Percentiles rank a stretch among this genome's conserved stretches.
phyloP scores from a whole-genome alignment of 306 rosid species.

The Inga laurina region DNA sequence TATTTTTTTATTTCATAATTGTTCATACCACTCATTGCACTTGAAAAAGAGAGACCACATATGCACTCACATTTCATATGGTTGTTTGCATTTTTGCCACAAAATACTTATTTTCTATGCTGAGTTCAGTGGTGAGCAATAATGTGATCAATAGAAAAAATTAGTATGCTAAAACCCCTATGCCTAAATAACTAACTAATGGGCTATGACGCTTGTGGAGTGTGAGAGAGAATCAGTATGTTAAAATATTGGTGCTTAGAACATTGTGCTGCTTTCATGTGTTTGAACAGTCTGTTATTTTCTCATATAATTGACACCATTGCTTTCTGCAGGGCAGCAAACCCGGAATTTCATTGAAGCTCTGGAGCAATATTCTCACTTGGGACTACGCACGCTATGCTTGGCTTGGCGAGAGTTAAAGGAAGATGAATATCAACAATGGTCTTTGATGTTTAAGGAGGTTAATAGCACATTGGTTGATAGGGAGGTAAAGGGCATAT shows the following conservation, averaged over 20 bases:
- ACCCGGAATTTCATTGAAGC: conserved; percentile 85
- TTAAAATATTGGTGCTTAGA: background rate
- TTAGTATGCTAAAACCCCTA: background rate
- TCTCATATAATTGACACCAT: background rate
- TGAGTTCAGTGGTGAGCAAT: background rate
- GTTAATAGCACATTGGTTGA: conserved; percentile 95
- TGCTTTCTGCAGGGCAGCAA: conserved; percentile 76
- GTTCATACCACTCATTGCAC: background rate
- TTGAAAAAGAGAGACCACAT: background rate
- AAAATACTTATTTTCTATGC: background rate
- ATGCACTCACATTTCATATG: background rate
- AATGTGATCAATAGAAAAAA: background rate
- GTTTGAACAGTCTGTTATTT: background rate
- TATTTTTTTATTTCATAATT: background rate
- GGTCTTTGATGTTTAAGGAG: conserved; percentile 93
- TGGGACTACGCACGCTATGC: conserved; percentile 92
- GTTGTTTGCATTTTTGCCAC: background rate
- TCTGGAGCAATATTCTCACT: conserved; percentile 90
- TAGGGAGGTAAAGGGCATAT: conserved; percentile 77
- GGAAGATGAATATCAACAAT: conserved; percentile 83
- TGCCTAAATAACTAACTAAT: background rate
- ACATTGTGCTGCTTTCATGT: background rate
- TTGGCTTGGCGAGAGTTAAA: conserved; percentile 88
- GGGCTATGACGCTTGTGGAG: background rate
- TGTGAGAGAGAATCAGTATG: background rate